A percentile compares a stretch with the other conserved stretches of the same genome.
phyloP scores from a whole-genome alignment of 257 asterid species.

The Nicotiana benthamiana region DNA sequence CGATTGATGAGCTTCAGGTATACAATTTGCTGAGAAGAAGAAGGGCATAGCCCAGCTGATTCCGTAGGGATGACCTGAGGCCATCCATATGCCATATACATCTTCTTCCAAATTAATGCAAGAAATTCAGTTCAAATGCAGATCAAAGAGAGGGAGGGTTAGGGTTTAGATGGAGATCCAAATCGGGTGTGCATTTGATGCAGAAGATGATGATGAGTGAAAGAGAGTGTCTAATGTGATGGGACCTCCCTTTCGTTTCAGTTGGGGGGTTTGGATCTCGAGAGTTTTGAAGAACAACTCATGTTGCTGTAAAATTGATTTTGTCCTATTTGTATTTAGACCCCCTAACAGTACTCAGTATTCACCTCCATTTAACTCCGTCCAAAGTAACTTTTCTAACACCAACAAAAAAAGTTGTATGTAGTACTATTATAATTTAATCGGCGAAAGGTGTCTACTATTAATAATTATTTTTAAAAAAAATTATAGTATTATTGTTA shows the following conservation, averaged over 20 bases:
- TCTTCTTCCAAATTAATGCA: slow-evolving; percentile 16
- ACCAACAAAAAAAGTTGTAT: no score
- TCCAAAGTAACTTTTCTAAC: no score
- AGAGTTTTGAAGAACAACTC: neutral
- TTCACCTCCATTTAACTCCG: no score
- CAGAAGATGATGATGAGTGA: neutral
- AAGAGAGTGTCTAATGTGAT: neutral
- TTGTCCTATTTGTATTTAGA: neutral
- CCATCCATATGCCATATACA: slow-evolving; percentile 99
- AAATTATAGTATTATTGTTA: no score
- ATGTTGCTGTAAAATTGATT: neutral
- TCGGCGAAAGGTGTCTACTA: no score
- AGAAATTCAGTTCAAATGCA: neutral
- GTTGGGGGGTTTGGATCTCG: slow-evolving; percentile 5
- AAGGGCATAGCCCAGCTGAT: slow-evolving; percentile 36
- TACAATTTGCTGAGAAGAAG: slow-evolving; percentile 59
- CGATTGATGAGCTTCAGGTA: slow-evolving; percentile 75
- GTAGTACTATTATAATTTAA: no score
- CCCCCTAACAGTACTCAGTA: neutral
- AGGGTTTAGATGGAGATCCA: slow-evolving; percentile 10
- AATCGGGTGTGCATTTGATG: neutral
- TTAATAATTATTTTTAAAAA: no score
- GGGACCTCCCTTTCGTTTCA: slow-evolving; percentile 3
- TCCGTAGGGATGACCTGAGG: slow-evolving; percentile 98
- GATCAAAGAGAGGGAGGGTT: neutral